These are phyloP conservation scores for Leishmania mexicana DNA, from an alignment of 208 protist genomes.

Conservation along the genomic window DNA sequence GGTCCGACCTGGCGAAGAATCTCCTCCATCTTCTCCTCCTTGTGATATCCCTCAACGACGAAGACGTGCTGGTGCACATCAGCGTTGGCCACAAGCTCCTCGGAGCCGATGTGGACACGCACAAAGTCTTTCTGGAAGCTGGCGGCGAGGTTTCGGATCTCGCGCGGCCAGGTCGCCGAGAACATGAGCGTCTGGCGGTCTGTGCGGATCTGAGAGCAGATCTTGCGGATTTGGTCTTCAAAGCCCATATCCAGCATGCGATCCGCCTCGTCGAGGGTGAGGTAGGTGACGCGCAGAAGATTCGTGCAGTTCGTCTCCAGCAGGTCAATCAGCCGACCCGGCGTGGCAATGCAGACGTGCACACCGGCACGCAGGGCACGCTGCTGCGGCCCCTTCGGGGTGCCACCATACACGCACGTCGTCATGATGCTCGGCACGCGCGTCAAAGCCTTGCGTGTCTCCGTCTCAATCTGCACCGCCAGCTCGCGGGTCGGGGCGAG, in stretches of 20 bases:
- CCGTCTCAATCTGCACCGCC: conserved; percentile 90
- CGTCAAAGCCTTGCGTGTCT: conserved; percentile 77
- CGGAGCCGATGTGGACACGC: conserved; percentile 92
- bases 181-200: conserved; percentile 98
- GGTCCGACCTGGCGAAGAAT: conserved; percentile 61
- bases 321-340: conserved; percentile 97
- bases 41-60: conserved; percentile 71
- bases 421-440: conserved; percentile 68
- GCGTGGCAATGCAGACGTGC: conserved; percentile 94
- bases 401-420: conserved; percentile 86
- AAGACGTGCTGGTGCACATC: conserved; percentile 86
- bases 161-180: conserved; percentile 95
- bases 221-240: conserved; percentile 97
- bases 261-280: conserved; percentile 98
- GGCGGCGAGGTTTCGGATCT: conserved; percentile 85
- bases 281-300: conserved; percentile 96
- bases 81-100: conserved; percentile 86
- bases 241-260: conserved; percentile 99
- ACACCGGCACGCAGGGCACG: conserved; percentile 71
- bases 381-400: conserved; percentile 78
- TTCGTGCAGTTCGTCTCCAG: conserved; percentile 93
- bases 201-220: conserved; percentile 94
- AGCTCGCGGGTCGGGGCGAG: conserved; percentile 93
- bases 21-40: conserved; percentile 79
- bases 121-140: conserved; percentile 92